These are phyloP conservation scores for Testicularia cyperi DNA, from an alignment of 1,284 basidiomycete genomes.

Conservation along the genomic window DNA sequence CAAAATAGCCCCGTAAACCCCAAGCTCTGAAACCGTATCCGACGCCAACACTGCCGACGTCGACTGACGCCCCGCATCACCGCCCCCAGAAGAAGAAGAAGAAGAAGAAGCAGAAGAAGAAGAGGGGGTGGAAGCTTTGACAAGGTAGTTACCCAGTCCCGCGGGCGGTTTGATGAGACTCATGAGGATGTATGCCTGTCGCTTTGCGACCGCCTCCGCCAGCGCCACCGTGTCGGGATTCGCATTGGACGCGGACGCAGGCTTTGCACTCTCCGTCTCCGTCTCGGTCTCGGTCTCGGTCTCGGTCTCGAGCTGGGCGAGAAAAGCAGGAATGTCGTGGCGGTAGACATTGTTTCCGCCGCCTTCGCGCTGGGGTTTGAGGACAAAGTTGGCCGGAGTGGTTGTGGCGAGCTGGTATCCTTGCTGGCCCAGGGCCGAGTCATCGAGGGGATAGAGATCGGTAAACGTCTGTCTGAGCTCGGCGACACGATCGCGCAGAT, in stretches of 20 bases:
- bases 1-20: conserved; percentile 84
- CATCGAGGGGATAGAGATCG: conserved; percentile 60
- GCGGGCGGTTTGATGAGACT: conserved; percentile 78
- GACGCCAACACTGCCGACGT: conserved; percentile 58
- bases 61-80: no score
- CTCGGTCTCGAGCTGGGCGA: conserved; percentile 62
- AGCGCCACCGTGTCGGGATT: no score
- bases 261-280: conserved; percentile 65
- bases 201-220: conserved; percentile 34
- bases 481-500: conserved; percentile 1
- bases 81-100: no score
- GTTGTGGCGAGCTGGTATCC: conserved; percentile 67
- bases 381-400: conserved; percentile 69
- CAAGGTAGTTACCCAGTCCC: conserved; percentile 71
- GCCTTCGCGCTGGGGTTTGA: conserved; percentile 95
- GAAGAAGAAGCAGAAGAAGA: no score
- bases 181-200: conserved; percentile 87
- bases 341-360: conserved; percentile 97
- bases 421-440: conserved; percentile 61
- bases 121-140: conserved; percentile 63
- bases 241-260: no score
- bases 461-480: conserved; percentile 33
- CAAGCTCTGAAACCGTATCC: conserved; percentile 85
- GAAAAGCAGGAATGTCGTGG: conserved; percentile 74
- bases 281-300: conserved; percentile 58